Percentiles rank a stretch among this genome's conserved stretches.
phyloP scores from a whole-genome alignment of 148 eudicot species.

The Suaeda aralocaspica region DNA sequence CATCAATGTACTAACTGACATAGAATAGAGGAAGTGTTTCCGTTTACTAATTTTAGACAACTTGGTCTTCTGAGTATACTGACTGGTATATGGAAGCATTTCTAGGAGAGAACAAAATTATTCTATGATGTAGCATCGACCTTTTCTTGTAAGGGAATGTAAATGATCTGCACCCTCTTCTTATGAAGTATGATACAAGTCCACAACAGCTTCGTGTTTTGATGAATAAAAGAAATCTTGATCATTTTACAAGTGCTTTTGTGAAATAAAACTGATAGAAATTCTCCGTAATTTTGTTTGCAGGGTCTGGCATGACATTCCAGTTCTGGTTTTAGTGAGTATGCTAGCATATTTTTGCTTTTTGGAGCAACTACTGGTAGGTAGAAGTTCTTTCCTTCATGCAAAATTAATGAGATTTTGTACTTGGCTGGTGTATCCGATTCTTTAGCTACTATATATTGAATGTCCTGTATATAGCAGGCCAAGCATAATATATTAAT shows the following conservation, averaged over 20 bases:
- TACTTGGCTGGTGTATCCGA: neutral
- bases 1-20: neutral
- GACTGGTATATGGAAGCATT: neutral
- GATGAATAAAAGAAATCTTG: neutral
- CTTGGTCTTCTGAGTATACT: neutral
- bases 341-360: constrained; percentile 41
- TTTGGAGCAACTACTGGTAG: constrained; percentile 37
- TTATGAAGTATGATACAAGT: neutral
- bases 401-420: neutral
- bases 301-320: constrained; percentile 40
- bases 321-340: constrained; percentile 33
- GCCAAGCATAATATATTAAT: neutral
- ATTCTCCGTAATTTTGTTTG: constrained; percentile 1
- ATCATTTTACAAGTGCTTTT: neutral
- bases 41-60: neutral
- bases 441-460: neutral
- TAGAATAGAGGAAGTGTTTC: neutral
- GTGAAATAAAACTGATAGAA: constrained; percentile 1
- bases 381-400: constrained; percentile 17
- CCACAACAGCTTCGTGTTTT: neutral
- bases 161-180: neutral
- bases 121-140: neutral
- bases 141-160: neutral
- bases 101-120: neutral
- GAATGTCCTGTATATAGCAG: neutral